Conservation (phyloP, 192 early-diverging fungal genomes). For the Entrophospora sp. region DNA sequence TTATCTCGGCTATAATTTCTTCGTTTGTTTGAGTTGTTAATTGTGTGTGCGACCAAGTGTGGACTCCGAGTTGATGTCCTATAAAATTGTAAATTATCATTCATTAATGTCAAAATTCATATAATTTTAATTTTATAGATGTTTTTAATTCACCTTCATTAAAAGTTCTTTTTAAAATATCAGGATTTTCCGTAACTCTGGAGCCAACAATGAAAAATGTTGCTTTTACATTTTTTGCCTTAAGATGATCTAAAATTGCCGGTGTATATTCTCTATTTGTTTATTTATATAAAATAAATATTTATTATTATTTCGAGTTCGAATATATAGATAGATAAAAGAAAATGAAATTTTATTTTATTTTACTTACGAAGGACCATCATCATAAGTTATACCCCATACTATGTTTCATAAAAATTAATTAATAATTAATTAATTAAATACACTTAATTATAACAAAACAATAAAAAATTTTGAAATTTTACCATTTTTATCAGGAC, state of each 20-base stretch:
- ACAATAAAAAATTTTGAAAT: no score
- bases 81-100: neutral
- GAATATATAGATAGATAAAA: no score
- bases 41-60: slow-evolving; percentile 54
- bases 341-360: neutral
- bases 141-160: slow-evolving; percentile 18
- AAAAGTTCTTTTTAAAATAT: slow-evolving; percentile 26
- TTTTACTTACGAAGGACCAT: slow-evolving; percentile 34
- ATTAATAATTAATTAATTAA: no score
- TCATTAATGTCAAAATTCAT: no score
- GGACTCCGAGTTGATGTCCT: slow-evolving; percentile 37
- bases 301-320: neutral
- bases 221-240: slow-evolving; percentile 27
- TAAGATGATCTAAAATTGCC: slow-evolving; percentile 34
- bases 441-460: no score
- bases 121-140: no score
- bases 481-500: no score
- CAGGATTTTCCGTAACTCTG: slow-evolving; percentile 30
- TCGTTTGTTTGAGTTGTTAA: slow-evolving; percentile 50
- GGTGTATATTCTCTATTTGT: slow-evolving; percentile 1
- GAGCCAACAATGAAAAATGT: slow-evolving; percentile 41
- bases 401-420: no score
- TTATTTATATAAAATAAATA: neutral
- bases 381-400: slow-evolving; percentile 47
- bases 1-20: slow-evolving; percentile 53